Evolutionary conservation across 176 grass and related monocot species (phyloP).

Genomic region (Oryza rufipogon): DNA sequence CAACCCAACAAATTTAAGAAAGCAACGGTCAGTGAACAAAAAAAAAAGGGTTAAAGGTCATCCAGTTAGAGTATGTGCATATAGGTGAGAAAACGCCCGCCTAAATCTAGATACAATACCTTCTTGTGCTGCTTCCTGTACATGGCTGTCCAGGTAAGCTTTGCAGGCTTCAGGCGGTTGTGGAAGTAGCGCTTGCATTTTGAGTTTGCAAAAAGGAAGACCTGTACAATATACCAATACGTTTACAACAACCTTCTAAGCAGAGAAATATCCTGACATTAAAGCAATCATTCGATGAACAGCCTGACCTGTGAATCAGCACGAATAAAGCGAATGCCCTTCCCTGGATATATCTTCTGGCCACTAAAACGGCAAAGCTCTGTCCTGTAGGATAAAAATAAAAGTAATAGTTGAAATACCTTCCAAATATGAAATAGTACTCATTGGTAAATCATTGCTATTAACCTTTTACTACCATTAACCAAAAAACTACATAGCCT

Average conservation of each 20-base stretch:
- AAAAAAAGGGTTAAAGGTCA: not conserved
- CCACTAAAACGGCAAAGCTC: constrained; percentile 88
- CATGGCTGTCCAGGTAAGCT: constrained; percentile 87
- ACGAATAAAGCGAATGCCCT: constrained; percentile 78
- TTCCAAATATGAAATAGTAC: not conserved
- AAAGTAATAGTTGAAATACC: not conserved
- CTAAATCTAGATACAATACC: constrained; percentile 31
- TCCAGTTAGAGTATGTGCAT: too few relatives aligned
- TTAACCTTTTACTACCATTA: not conserved
- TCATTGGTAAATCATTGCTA: not conserved
- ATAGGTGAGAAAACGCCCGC: not conserved
- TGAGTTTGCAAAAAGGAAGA: constrained; percentile 81
- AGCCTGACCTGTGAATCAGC: constrained; percentile 69
- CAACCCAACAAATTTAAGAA: not conserved
- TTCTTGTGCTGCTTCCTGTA: constrained; percentile 93
- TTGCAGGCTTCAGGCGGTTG: constrained; percentile 82
- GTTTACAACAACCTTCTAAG: not conserved
- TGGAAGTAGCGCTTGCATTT: constrained; percentile 91
- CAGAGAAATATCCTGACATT: not conserved
- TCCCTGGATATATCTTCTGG: constrained; percentile 82
- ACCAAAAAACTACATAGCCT: not conserved
- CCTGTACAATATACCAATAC: constrained; percentile 34
- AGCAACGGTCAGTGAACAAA: not conserved
- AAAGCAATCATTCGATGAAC: not conserved
- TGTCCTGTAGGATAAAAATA: constrained; percentile 42